phyloP scores from a whole-genome alignment of 768 basidiomycete genomes.

The Nevesoporus exiguus region DNA sequence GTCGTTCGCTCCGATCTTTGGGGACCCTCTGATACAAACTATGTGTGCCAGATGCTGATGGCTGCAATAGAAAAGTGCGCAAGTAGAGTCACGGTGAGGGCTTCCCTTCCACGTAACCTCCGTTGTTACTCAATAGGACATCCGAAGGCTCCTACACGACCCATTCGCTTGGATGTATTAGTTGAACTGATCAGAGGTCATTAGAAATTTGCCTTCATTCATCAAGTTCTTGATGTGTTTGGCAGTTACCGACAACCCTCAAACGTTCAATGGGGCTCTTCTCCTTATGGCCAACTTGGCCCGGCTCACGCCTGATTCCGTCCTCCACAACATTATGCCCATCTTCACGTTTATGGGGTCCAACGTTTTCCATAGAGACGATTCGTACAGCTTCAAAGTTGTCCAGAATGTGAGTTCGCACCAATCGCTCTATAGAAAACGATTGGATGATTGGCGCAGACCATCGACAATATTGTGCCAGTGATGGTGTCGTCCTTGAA shows the following conservation, averaged over 20 bases:
- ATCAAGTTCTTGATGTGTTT: neutral
- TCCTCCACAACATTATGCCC: constrained; percentile 94
- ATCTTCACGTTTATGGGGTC: constrained; percentile 99
- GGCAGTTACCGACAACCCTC: constrained; percentile 83
- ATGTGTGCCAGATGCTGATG: constrained; percentile 81
- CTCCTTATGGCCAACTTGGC: constrained; percentile 84
- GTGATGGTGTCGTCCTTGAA: constrained; percentile 84
- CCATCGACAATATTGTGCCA: constrained; percentile 90
- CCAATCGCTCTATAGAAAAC: neutral
- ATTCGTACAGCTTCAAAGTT: constrained; percentile 91
- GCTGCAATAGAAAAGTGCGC: constrained; percentile 71
- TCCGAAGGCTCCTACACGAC: constrained; percentile 54
- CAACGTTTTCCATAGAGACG: constrained; percentile 96
- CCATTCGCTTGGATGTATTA: constrained; percentile 77
- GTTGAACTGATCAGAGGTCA: constrained; percentile 83
- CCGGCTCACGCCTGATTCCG: constrained; percentile 82
- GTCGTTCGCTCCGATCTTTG: constrained; percentile 55
- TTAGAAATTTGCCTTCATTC: constrained; percentile 1
- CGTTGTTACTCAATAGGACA: neutral
- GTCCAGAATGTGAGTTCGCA: constrained; percentile 71
- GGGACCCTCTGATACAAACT: constrained; percentile 64
- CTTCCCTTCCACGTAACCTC: neutral
- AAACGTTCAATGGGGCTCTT: constrained; percentile 91
- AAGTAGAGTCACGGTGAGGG: constrained; percentile 49
- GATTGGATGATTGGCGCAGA: constrained; percentile 43